Percentiles rank a stretch among this genome's conserved stretches.
Evolutionary conservation across 768 basidiomycete species (phyloP).

Genomic region (Austroboletus eburneus): DNA sequence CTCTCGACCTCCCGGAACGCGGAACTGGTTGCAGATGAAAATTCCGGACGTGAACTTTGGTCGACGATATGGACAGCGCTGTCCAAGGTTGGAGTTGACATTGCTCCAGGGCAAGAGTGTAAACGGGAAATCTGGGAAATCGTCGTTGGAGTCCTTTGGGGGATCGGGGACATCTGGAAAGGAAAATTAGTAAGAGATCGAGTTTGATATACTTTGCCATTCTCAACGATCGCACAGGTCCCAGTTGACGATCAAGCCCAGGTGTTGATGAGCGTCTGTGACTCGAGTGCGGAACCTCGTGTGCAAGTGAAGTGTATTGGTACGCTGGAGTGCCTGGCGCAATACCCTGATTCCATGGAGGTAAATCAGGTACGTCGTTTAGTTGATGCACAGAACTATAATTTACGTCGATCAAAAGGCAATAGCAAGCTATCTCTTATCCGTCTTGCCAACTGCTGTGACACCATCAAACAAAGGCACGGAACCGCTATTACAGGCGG

Average conservation of each 20-base stretch:
- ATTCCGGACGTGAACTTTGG: constrained; percentile 57
- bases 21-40: constrained; percentile 40
- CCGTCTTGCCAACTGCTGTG: constrained; percentile 46
- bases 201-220: not conserved
- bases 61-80: constrained; percentile 62
- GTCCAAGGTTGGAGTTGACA: constrained; percentile 53
- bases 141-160: constrained; percentile 83
- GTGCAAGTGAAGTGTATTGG: constrained; percentile 79
- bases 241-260: constrained; percentile 60
- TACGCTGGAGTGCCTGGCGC: constrained; percentile 80
- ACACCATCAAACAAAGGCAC: constrained; percentile 43
- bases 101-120: constrained; percentile 59
- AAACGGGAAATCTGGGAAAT: constrained; percentile 75
- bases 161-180: constrained; percentile 73
- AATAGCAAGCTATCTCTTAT: constrained; percentile 65
- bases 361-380: constrained; percentile 43
- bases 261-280: constrained; percentile 62
- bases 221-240: constrained; percentile 33
- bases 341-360: constrained; percentile 56
- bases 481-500: constrained; percentile 72
- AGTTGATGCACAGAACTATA: not conserved
- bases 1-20: constrained; percentile 48
- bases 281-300: constrained; percentile 47
- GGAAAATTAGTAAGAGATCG: constrained; percentile 50
- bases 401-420: constrained; percentile 35